Evolutionary conservation across 768 basidiomycete genomes (phyloP).

Genomic region (Leccinum subtestaceum): DNA sequence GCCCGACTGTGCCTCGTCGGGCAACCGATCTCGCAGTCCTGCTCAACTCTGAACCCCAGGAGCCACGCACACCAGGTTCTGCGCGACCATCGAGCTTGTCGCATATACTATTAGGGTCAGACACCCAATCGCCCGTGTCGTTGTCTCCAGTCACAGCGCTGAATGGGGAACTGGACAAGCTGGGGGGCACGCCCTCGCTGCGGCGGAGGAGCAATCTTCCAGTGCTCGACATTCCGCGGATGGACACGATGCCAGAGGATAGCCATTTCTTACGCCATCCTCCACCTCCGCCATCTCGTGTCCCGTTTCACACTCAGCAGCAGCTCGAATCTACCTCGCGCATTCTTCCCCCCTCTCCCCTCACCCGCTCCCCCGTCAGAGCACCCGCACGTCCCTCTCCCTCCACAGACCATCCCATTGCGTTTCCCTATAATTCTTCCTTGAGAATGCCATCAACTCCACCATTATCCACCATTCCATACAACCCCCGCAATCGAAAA

Average conservation of each 20-base stretch:
- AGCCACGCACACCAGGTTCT: conserved; percentile 35
- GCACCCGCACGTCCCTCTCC: conserved; percentile 37
- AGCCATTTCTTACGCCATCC: conserved; percentile 28
- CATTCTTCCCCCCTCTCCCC: conserved; percentile 28
- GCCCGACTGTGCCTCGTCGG: conserved; percentile 52
- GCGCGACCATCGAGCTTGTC: conserved; percentile 45
- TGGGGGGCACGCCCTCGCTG: conserved; percentile 25
- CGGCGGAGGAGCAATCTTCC: conserved; percentile 32
- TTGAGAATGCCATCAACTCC: conserved; percentile 32
- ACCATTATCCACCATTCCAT: conserved; percentile 45
- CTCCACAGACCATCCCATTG: conserved; percentile 29
- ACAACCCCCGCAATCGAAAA: conserved; percentile 60
- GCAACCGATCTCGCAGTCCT: conserved; percentile 78
- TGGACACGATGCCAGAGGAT: conserved; percentile 23
- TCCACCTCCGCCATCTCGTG: conserved; percentile 19
- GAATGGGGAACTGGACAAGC: conserved; percentile 28
- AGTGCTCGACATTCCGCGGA: conserved; percentile 33
- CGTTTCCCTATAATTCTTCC: conserved; percentile 30
- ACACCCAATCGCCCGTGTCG: conserved; percentile 23
- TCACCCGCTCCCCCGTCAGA: conserved; percentile 27
- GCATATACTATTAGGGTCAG: conserved; percentile 35
- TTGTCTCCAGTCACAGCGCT: conserved; percentile 3
- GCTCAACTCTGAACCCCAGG: conserved; percentile 60
- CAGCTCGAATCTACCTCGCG: conserved; percentile 27
- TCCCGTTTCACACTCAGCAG: conserved; percentile 20